phyloP scores from a whole-genome alignment of 495 filamentous ascomycete genomes.

The Venustampulla echinocandica region DNA sequence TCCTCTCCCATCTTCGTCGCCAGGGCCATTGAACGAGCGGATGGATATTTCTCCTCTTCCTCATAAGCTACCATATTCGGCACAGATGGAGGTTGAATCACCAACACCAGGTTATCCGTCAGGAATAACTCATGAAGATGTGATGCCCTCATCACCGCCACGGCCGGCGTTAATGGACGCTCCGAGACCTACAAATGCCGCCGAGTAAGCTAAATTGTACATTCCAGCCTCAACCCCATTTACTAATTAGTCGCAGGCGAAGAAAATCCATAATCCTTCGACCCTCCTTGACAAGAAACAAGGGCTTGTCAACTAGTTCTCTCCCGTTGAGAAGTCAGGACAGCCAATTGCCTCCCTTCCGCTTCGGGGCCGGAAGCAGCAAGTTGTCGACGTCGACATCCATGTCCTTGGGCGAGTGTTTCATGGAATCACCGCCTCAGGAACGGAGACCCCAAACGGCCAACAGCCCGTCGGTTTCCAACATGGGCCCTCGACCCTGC shows the following conservation, averaged over 20 bases:
- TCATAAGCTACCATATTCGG: conserved; percentile 67
- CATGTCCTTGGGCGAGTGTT: conserved; percentile 68
- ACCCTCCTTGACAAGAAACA: conserved; percentile 52
- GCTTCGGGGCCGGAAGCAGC: conserved; percentile 56
- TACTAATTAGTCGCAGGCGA: conserved; percentile 34
- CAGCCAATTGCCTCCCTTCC: conserved; percentile 61
- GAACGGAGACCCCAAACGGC: conserved; percentile 51
- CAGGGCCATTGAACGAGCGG: conserved; percentile 58
- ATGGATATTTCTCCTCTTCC: conserved; percentile 96
- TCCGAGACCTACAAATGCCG: conserved; percentile 31
- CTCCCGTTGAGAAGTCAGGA: conserved; percentile 42
- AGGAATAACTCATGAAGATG: conserved; percentile 24
- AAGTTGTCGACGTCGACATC: conserved; percentile 43
- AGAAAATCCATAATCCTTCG: conserved; percentile 49
- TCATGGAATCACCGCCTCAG: conserved; percentile 67
- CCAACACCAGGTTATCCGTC: conserved; percentile 48
- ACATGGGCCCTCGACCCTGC: conserved; percentile 14
- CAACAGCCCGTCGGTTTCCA: conserved; percentile 41
- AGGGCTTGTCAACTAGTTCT: conserved; percentile 46
- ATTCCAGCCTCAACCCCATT: conserved; percentile 6
- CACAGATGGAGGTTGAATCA: conserved; percentile 55
- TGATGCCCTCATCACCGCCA: conserved; percentile 36
- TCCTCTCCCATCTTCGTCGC: conserved; percentile 74
- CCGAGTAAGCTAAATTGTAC: conserved; percentile 37
- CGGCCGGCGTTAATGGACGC: conserved; percentile 48